A percentile compares a stretch with the other conserved stretches of the same genome.
Evolutionary conservation across 805 yeast species (phyloP).

Genomic region (Pichia paraexigua): DNA sequence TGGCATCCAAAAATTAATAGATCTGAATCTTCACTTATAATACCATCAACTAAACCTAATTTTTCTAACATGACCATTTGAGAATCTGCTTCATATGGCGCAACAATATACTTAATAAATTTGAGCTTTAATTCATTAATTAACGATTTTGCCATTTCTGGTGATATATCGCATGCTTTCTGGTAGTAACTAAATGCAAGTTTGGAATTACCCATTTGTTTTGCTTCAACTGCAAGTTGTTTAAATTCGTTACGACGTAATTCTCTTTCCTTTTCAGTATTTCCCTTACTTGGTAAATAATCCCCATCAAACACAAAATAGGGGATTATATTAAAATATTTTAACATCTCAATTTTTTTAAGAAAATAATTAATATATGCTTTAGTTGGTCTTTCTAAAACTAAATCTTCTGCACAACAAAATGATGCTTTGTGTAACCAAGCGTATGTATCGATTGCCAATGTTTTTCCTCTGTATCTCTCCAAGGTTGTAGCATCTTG

Average conservation of each 20-base stretch:
- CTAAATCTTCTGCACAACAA: constrained; percentile 77
- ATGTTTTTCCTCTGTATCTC: constrained; percentile 58
- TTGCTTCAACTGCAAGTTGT: constrained; percentile 43
- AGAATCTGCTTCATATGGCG: constrained; percentile 98
- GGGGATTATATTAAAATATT: constrained; percentile 64
- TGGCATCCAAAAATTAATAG: constrained; percentile 80
- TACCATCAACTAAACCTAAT: constrained; percentile 68
- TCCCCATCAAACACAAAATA: constrained; percentile 94
- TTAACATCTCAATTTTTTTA: constrained; percentile 58
- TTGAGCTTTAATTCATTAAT: constrained; percentile 59
- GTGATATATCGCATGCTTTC: constrained; percentile 80
- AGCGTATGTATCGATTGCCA: constrained; percentile 94
- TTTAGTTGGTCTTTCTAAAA: constrained; percentile 61
- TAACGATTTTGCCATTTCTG: constrained; percentile 82
- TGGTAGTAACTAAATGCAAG: constrained; percentile 62
- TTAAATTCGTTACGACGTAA: constrained; percentile 50
- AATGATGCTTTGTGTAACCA: constrained; percentile 90
- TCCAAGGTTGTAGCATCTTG: constrained; percentile 53
- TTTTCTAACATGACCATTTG: constrained; percentile 89
- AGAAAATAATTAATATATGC: constrained; percentile 63
- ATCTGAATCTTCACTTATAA: constrained; percentile 92
- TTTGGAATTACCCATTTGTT: constrained; percentile 44
- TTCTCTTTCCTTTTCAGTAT: constrained; percentile 61
- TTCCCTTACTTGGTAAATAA: constrained; percentile 66
- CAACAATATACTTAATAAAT: constrained; percentile 69